Conservation (phyloP, 2,329 filamentous ascomycete genomes). For the Alternaria metachromatica region DNA sequence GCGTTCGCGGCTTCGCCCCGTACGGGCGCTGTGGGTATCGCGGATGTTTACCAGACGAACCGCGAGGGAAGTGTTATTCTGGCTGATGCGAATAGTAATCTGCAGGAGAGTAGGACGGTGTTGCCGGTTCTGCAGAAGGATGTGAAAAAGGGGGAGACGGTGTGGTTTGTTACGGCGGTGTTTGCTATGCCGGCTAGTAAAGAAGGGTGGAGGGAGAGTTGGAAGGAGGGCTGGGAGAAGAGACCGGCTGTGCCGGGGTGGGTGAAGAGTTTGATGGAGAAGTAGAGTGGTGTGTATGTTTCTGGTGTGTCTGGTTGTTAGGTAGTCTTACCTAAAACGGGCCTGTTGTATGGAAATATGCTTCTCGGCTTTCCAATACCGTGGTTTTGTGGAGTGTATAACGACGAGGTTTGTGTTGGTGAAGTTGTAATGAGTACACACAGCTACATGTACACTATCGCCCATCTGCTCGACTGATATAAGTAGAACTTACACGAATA, state of each 20-base stretch:
- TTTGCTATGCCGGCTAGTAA: conserved; percentile 70
- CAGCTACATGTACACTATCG: too few species aligned
- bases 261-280: conserved; percentile 61
- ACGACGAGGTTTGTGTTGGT: too few species aligned
- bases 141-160: conserved; percentile 62
- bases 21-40: conserved; percentile 60
- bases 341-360: too few species aligned
- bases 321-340: too few species aligned
- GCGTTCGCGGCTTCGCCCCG: conserved; percentile 57
- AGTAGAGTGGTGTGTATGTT: conserved; percentile 12
- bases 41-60: conserved; percentile 49
- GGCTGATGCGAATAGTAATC: conserved; percentile 79
- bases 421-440: too few species aligned
- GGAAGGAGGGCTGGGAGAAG: conserved; percentile 62
- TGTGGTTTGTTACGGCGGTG: conserved; percentile 74
- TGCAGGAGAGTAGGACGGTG: conserved; percentile 74
- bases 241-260: conserved; percentile 66
- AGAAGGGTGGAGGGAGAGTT: conserved; percentile 55
- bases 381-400: too few species aligned
- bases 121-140: conserved; percentile 73
- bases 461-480: too few species aligned
- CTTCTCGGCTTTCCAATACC: too few species aligned
- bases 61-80: conserved; percentile 71
- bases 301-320: too few species aligned
- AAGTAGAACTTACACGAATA: too few species aligned